Evolutionary conservation across 768 basidiomycete species (phyloP).

Genomic region (Mycena haematopus): DNA sequence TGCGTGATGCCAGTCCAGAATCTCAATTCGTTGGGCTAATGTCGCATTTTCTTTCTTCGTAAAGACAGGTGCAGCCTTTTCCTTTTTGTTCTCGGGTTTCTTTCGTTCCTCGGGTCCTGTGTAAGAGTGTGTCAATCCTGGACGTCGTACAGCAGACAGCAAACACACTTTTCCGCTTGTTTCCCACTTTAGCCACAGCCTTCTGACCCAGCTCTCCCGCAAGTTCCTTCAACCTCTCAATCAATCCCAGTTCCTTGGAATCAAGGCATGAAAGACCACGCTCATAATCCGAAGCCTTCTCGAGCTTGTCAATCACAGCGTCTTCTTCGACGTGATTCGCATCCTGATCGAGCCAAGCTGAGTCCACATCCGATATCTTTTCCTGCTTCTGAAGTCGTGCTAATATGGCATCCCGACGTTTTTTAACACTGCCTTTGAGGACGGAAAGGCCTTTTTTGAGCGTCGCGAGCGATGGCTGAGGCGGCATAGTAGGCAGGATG

Average conservation of each 20-base stretch:
- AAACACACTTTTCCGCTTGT: conserved; percentile 9
- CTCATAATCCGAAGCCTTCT: conserved; percentile 33
- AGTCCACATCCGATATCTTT: conserved; percentile 26
- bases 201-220: not conserved
- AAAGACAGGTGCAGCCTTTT: conserved; percentile 13
- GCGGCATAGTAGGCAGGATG: not conserved
- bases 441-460: conserved; percentile 12
- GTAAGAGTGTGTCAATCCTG: not conserved
- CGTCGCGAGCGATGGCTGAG: conserved; percentile 3
- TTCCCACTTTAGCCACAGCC: not conserved
- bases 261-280: conserved; percentile 10
- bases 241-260: not conserved
- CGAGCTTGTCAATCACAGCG: conserved; percentile 29
- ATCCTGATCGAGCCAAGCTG: conserved; percentile 34
- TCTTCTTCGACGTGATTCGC: conserved; percentile 35
- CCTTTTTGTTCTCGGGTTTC: not conserved
- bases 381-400: conserved; percentile 16
- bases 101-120: not conserved
- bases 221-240: not conserved
- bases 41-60: conserved; percentile 34
- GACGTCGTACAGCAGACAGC: not conserved
- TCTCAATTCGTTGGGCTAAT: conserved; percentile 35
- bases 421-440: conserved; percentile 16
- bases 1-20: conserved; percentile 37
- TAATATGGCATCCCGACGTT: conserved; percentile 18